Evolutionary conservation across 1,284 basidiomycete genomes (phyloP).

Genomic region (Mycena citricolor): DNA sequence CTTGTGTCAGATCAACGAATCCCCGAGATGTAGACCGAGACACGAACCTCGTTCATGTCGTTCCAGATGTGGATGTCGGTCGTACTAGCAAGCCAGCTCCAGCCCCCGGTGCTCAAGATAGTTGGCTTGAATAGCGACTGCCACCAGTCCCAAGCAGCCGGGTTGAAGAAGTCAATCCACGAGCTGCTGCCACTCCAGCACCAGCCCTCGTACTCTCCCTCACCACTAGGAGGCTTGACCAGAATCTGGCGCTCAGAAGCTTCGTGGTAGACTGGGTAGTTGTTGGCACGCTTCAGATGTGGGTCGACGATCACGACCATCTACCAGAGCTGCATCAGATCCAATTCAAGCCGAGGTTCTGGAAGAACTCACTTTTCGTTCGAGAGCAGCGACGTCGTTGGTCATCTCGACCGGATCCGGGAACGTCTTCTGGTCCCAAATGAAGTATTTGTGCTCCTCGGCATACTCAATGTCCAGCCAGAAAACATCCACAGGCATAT

Average conservation of each 20-base stretch:
- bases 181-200: slow-evolving; percentile 96
- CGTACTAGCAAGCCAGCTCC: slow-evolving; percentile 77
- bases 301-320: slow-evolving; percentile 98
- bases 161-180: slow-evolving; percentile 98
- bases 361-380: slow-evolving; percentile 69
- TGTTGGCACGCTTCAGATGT: slow-evolving; percentile 83
- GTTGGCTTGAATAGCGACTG: slow-evolving; percentile 74
- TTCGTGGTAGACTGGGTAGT: slow-evolving; percentile 86
- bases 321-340: slow-evolving; percentile 39
- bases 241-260: slow-evolving; percentile 81
- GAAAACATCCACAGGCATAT: slow-evolving; percentile 95
- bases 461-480: slow-evolving; percentile 99
- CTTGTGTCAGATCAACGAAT: slow-evolving; percentile 9
- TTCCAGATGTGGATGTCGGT: slow-evolving; percentile 92
- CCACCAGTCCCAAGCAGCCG: slow-evolving; percentile 91
- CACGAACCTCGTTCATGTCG: slow-evolving; percentile 95
- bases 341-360: too few relatives aligned
- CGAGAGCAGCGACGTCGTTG: slow-evolving; percentile 81
- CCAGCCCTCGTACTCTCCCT: slow-evolving; percentile 93
- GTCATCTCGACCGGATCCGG: slow-evolving; percentile 94
- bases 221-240: slow-evolving; percentile 77
- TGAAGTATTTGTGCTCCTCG: slow-evolving; percentile 95
- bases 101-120: slow-evolving; percentile 43
- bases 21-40: not conserved
- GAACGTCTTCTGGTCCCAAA: slow-evolving; percentile 93